Percentiles rank a stretch among this genome's conserved stretches.
phyloP scores from a whole-genome alignment of 2,329 filamentous ascomycete genomes.

The Colletotrichum horii region DNA sequence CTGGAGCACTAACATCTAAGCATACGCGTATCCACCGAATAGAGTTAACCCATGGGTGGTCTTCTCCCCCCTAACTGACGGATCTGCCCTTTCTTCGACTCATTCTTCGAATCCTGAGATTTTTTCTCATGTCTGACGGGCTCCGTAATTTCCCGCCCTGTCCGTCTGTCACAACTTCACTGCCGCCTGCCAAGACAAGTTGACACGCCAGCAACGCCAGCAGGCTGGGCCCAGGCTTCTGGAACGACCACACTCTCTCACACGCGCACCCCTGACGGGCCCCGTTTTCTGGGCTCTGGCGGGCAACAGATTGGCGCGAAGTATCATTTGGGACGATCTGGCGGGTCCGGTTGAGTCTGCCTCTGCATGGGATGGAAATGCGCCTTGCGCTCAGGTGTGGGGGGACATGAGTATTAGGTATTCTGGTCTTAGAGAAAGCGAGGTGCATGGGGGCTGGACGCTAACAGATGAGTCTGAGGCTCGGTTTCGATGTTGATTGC shows the following conservation, averaged over 20 bases:
- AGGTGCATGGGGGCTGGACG: background rate
- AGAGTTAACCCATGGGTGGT: background rate
- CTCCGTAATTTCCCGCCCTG: background rate
- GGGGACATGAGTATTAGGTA: background rate
- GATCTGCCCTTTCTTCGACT: background rate
- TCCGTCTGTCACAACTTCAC: background rate
- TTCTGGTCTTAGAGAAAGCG: background rate
- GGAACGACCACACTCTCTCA: background rate
- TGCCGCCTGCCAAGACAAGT: background rate
- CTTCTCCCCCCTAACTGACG: background rate
- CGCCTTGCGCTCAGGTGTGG: background rate
- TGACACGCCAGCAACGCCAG: background rate
- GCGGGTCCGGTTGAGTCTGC: background rate
- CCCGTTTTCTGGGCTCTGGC: background rate
- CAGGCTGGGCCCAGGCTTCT: background rate
- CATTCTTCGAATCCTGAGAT: background rate
- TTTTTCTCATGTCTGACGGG: background rate
- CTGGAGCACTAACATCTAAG: background rate
- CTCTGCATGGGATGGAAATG: background rate
- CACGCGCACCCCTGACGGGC: background rate
- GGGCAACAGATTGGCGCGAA: background rate
- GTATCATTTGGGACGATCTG: background rate
- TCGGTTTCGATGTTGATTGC: background rate
- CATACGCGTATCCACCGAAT: conserved; percentile 2
- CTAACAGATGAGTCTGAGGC: background rate